Percentiles rank a stretch among this genome's conserved stretches.
These are phyloP conservation scores for Fusarium mundagurra DNA, from an alignment of 2,329 filamentous ascomycete species.

Conservation along the genomic window DNA sequence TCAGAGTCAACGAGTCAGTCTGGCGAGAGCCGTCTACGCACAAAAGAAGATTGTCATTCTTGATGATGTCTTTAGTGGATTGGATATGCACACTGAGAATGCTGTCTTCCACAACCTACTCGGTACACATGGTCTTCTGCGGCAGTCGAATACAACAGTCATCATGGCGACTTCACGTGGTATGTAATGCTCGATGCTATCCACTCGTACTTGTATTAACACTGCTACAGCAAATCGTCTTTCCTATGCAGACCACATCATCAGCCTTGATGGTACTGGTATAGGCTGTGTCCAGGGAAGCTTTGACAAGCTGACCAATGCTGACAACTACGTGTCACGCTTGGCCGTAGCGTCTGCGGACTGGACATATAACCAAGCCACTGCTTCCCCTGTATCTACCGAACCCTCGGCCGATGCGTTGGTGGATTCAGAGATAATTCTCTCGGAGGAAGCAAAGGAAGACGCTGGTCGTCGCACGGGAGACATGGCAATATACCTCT, in stretches of 20 bases:
- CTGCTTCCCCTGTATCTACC: neutral
- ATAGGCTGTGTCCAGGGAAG: constrained; percentile 6
- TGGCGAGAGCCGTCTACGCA: constrained; percentile 46
- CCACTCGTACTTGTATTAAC: neutral
- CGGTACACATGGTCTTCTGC: constrained; percentile 36
- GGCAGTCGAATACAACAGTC: constrained; percentile 14
- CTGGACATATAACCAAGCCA: neutral
- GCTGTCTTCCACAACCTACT: constrained; percentile 40
- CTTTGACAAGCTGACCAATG: constrained; percentile 14
- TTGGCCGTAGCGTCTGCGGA: neutral
- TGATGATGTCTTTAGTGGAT: constrained; percentile 48
- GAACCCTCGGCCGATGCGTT: neutral
- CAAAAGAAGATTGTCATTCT: constrained; percentile 38
- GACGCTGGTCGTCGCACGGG: constrained; percentile 28
- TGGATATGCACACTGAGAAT: constrained; percentile 44
- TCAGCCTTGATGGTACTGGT: constrained; percentile 17
- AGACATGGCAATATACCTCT: constrained; percentile 35
- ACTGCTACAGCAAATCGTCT: constrained; percentile 9
- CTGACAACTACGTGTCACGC: constrained; percentile 26
- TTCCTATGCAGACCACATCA: constrained; percentile 24
- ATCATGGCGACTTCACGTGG: constrained; percentile 26
- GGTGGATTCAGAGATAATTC: neutral
- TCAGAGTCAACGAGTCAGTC: constrained; percentile 47
- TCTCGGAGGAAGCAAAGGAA: constrained; percentile 4
- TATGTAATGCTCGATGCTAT: neutral